Base-by-base conservation (phyloP, 2,329 filamentous ascomycete species). In the Nemania sp. region DNA sequence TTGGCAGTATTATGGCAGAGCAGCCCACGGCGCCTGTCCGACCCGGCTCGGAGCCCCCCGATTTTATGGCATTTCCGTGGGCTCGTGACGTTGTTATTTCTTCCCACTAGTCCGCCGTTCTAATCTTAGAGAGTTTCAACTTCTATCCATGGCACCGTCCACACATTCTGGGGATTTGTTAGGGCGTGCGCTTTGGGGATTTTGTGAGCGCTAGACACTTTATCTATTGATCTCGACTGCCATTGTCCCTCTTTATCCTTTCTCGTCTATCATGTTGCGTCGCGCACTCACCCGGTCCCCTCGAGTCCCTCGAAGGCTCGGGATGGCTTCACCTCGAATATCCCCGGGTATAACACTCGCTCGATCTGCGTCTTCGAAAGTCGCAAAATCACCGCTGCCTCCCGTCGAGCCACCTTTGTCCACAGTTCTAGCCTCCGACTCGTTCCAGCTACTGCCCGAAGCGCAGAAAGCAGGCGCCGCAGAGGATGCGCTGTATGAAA, bases 381-480 rank as follows among this genome's bases (percentile, higher is more conserved):
- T 62, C 14, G 66, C 62, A 52, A 76, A 72, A 66, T 86, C 88
- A 82, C 75, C 83, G 31, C 63, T 75, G 0, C 77, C 79, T 40
- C 68, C 81, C 11, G 81, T 86, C 37, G 69, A 82, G 14, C 83
- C 84, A 20, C 83, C 86, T 14, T 71, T 90, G 20, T 85, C 86
- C 14, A 75, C 78, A 17, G 72, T 77, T 7, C 75, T 85, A 2
- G 79, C 88, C 0, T 83, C 88, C 52, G 91, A 96, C 67, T 82
- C 89, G 23, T 97, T 93, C 75, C 93, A 97, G 70, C 80, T 97
- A 12, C 81, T 97, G 0, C 80, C 90, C 34, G 90, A 91, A 61
- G 74, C 82, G 26, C 77, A 88, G 52, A 97, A 97, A 72, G 77
- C 87, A 0, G 91, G 91, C 14, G 78, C 81, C 15, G 84, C 90